Percentiles rank a stretch among this genome's conserved stretches.
Conservation (phyloP, 2,329 filamentous ascomycete species). For the Fusarium sp. region DNA sequence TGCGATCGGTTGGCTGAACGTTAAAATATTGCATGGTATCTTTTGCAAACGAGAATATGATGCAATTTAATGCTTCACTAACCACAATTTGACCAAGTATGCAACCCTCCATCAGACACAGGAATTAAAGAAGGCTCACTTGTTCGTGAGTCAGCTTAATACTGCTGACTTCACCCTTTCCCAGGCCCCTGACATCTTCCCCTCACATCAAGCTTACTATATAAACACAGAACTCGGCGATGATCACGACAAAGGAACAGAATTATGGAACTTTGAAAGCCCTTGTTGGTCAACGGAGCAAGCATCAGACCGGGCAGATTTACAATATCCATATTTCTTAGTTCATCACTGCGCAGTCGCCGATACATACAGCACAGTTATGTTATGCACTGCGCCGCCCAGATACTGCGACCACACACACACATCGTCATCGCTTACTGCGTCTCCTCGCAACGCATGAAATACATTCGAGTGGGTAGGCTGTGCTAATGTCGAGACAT, state of each 20-base stretch:
- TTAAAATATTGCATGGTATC: neutral
- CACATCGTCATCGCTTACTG: neutral
- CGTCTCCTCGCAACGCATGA: neutral
- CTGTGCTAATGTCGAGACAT: neutral
- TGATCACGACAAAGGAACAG: neutral
- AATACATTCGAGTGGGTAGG: neutral
- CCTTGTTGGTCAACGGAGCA: neutral
- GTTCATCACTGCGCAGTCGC: neutral
- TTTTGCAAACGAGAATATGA: neutral
- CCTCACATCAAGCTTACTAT: neutral
- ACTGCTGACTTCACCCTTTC: neutral
- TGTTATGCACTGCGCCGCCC: slow-evolving; percentile 11
- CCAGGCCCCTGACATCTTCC: neutral
- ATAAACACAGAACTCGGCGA: neutral
- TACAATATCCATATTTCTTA: neutral
- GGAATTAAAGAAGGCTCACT: neutral
- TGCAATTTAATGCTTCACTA: neutral
- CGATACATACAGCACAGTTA: neutral
- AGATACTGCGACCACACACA: neutral
- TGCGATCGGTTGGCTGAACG: neutral
- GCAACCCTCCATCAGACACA: neutral
- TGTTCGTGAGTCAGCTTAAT: neutral
- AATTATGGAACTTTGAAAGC: neutral
- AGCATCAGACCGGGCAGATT: neutral
- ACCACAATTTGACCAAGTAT: neutral